Evolutionary conservation across 1,139 yeast species (phyloP).

Genomic region (Tardiomyces blankii): DNA sequence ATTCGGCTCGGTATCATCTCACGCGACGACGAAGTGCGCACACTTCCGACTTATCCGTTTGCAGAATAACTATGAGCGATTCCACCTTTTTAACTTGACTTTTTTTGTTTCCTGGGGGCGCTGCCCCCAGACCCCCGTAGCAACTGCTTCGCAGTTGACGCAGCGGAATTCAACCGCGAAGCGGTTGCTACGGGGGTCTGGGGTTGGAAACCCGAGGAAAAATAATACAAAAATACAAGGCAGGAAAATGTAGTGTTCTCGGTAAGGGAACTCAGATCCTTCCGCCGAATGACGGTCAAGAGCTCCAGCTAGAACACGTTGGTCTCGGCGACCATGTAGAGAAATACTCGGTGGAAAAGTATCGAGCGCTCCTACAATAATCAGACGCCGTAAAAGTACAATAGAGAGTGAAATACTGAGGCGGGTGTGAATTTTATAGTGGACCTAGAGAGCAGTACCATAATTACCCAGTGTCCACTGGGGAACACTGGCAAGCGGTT

Average conservation of each 20-base stretch:
- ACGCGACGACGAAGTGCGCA: conserved; percentile 47
- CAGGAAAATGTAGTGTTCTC: conserved; percentile 21
- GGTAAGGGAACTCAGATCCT: conserved; percentile 23
- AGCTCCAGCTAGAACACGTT: conserved; percentile 2
- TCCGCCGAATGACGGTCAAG: conserved; percentile 9
- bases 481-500: too few species aligned
- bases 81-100: too few species aligned
- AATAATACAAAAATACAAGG: conserved; percentile 11
- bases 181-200: too few species aligned
- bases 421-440: background rate
- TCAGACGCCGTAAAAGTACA: conserved; percentile 1
- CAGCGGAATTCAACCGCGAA: too few species aligned
- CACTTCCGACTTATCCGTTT: conserved; percentile 55
- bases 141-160: too few species aligned
- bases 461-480: too few species aligned
- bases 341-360: background rate
- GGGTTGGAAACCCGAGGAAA: too few species aligned
- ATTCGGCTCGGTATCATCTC: conserved; percentile 42
- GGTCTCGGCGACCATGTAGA: conserved; percentile 2
- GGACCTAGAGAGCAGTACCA: too few species aligned
- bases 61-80: conserved; percentile 36
- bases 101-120: too few species aligned
- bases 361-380: conserved; percentile 1
- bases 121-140: too few species aligned
- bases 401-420: background rate